These are phyloP conservation scores for Nymphaea thermarum DNA, from an alignment of 164 flowering plant genomes.

Conservation along the genomic window DNA sequence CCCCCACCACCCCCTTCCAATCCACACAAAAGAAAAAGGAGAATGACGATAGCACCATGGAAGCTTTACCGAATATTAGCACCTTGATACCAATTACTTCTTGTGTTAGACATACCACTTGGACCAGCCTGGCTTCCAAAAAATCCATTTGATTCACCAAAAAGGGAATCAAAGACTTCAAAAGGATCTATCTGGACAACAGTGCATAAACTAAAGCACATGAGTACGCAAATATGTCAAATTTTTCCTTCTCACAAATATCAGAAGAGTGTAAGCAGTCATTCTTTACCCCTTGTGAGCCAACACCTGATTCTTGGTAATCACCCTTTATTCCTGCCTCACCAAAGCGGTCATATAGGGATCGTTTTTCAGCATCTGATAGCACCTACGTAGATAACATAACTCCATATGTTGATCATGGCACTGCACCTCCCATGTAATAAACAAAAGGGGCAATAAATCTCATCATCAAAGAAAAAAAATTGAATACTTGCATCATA, in stretches of 20 bases:
- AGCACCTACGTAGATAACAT: conserved; percentile 52
- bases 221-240: no score
- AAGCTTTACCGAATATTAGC: conserved; percentile 62
- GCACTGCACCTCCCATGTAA: no score
- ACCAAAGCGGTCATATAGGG: conserved; percentile 89
- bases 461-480: no score
- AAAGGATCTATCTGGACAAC: conserved; percentile 70
- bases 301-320: conserved; percentile 30
- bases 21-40: no score
- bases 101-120: conserved; percentile 31
- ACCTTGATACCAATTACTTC: conserved; percentile 25
- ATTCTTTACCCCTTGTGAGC: conserved; percentile 47
- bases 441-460: no score
- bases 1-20: no score
- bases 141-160: conserved; percentile 56
- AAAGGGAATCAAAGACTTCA: conserved; percentile 64
- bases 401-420: no score
- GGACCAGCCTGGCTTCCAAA: conserved; percentile 51
- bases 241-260: no score
- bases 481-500: no score
- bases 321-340: conserved; percentile 78
- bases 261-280: no score
- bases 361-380: conserved; percentile 85
- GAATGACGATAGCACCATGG: no score
- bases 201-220: no score